Evolutionary conservation across 768 basidiomycete genomes (phyloP).

Genomic region (Suillus tomentosus): DNA sequence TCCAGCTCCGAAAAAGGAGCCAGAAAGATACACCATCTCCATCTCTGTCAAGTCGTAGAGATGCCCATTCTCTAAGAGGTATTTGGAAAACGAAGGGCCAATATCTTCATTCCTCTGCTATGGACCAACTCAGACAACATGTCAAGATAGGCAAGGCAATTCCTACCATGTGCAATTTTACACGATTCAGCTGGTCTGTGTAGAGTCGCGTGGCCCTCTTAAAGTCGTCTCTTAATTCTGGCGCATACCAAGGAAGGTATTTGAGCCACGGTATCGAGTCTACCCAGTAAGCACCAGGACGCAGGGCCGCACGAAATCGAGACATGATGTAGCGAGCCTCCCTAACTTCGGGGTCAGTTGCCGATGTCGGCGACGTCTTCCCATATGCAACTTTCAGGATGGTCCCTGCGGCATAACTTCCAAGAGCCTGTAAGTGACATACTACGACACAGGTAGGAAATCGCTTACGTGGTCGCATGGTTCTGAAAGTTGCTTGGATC

Average conservation of each 20-base stretch:
- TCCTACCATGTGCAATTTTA: neutral
- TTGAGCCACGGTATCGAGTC: conserved; percentile 49
- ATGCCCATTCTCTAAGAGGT: neutral
- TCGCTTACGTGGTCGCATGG: neutral
- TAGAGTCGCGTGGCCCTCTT: conserved; percentile 33
- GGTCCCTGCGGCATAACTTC: neutral
- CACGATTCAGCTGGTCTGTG: neutral
- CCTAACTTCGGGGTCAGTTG: neutral
- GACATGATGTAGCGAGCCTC: neutral
- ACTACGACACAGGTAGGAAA: neutral
- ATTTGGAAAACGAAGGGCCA: neutral
- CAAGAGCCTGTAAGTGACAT: neutral
- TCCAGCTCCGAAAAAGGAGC: conserved; percentile 59
- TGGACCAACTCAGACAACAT: neutral
- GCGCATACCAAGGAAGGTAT: conserved; percentile 25
- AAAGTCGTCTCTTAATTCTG: conserved; percentile 23
- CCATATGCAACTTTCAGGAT: conserved; percentile 23
- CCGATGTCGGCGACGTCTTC: conserved; percentile 45
- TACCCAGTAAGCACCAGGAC: conserved; percentile 53
- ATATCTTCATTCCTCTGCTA: neutral
- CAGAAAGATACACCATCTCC: conserved; percentile 56
- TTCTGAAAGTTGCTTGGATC: neutral
- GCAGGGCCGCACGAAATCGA: conserved; percentile 29
- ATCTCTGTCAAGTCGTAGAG: conserved; percentile 28
- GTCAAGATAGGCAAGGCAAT: neutral